These are phyloP conservation scores for Aspergillus sclerotiicarbonarius DNA, from an alignment of 495 filamentous ascomycete species.

Conservation along the genomic window DNA sequence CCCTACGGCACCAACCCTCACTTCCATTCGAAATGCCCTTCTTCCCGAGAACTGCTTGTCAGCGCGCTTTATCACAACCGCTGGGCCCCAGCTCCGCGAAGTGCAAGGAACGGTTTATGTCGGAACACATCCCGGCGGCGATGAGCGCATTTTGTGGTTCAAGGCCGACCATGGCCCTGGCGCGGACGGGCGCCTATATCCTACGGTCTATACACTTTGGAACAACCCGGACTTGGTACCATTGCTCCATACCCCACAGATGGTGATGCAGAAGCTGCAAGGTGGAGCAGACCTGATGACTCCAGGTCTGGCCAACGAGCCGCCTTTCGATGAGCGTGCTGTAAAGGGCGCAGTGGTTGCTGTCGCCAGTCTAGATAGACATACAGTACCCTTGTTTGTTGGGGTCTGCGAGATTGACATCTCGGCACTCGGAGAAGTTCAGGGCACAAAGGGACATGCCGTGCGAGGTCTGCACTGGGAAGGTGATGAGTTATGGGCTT, in stretches of 20 bases:
- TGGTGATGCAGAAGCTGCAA: constrained; percentile 63
- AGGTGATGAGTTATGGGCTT: constrained; percentile 71
- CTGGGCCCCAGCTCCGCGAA: constrained; percentile 61
- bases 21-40: constrained; percentile 58
- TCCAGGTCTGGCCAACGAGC: constrained; percentile 65
- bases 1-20: constrained; percentile 42
- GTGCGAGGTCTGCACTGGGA: constrained; percentile 69
- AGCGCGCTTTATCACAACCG: constrained; percentile 68
- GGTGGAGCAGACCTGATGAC: constrained; percentile 74
- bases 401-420: constrained; percentile 69
- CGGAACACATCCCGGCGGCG: constrained; percentile 54
- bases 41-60: constrained; percentile 64
- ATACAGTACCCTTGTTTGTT: constrained; percentile 62
- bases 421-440: constrained; percentile 53
- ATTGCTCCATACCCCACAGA: constrained; percentile 59
- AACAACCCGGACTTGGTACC: constrained; percentile 60
- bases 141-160: constrained; percentile 68
- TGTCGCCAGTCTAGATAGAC: constrained; percentile 60
- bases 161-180: constrained; percentile 59
- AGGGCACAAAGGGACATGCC: constrained; percentile 65
- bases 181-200: constrained; percentile 52
- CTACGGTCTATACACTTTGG: constrained; percentile 71
- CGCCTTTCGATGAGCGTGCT: constrained; percentile 63
- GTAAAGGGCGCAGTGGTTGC: constrained; percentile 62
- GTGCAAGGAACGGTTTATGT: constrained; percentile 67